Percentiles rank a stretch among this genome's conserved stretches.
These are phyloP conservation scores for Leishmania aethiopica DNA, from an alignment of 208 protist genomes.

Conservation along the genomic window DNA sequence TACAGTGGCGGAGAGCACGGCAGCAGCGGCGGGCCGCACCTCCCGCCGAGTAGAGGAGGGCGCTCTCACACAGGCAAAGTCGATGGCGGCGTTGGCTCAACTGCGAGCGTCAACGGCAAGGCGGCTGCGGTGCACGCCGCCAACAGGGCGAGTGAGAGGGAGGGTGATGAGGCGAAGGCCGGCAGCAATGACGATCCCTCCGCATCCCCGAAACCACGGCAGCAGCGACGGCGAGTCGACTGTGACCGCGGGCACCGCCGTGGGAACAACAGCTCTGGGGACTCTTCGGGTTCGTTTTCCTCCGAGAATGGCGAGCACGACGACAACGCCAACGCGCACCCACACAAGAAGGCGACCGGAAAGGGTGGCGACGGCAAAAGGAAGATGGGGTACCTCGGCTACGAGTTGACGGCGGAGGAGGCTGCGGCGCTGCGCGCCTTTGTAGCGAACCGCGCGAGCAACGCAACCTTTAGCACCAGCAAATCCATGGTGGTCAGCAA, in stretches of 20 bases:
- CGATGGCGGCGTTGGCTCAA: background rate
- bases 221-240: background rate
- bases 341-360: background rate
- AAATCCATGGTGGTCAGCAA: slow-evolving; percentile 22
- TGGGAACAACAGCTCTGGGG: background rate
- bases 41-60: background rate
- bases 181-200: background rate
- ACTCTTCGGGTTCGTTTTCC: background rate
- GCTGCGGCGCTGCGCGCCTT: slow-evolving; percentile 64
- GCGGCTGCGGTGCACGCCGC: background rate
- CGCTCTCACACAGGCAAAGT: background rate
- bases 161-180: background rate
- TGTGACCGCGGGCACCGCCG: background rate
- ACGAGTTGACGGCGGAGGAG: slow-evolving; percentile 81
- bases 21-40: background rate
- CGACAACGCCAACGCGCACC: slow-evolving; percentile 4
- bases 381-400: slow-evolving; percentile 80
- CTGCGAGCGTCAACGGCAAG: background rate
- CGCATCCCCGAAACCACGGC: slow-evolving; percentile 1
- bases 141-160: background rate
- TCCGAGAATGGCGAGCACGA: slow-evolving; percentile 15
- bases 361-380: slow-evolving; percentile 35
- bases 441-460: slow-evolving; percentile 31
- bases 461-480: slow-evolving; percentile 20
- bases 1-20: background rate